These are phyloP conservation scores for Bimuria novae-zelandiae DNA, from an alignment of 2,329 filamentous ascomycete species.

Conservation along the genomic window DNA sequence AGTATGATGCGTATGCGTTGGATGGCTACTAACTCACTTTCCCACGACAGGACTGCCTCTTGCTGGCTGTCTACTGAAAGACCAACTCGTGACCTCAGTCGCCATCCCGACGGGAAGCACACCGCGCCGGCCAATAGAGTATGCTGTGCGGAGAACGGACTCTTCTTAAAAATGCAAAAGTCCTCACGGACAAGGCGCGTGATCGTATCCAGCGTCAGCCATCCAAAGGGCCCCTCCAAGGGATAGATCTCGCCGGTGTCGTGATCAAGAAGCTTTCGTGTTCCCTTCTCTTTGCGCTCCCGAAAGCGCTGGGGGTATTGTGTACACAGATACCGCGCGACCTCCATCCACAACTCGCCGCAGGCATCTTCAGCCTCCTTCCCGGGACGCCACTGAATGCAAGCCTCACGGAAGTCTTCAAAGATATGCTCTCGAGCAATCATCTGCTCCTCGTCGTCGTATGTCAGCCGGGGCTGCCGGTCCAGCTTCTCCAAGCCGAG, in stretches of 20 bases:
- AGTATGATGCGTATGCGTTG: conserved; percentile 35
- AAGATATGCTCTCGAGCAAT: conserved; percentile 50
- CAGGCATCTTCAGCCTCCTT: conserved; percentile 48
- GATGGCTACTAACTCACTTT: conserved; percentile 51
- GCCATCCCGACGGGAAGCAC: conserved; percentile 59
- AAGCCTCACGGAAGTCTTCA: conserved; percentile 43
- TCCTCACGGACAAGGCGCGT: conserved; percentile 59
- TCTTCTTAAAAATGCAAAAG: conserved; percentile 54
- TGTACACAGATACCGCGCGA: conserved; percentile 51
- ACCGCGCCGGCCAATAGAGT: conserved; percentile 58
- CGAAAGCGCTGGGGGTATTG: conserved; percentile 53
- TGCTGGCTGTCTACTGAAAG: conserved; percentile 55
- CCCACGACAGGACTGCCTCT: conserved; percentile 55
- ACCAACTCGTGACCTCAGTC: conserved; percentile 54
- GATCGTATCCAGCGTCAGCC: conserved; percentile 33
- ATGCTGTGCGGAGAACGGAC: conserved; percentile 52
- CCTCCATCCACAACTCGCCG: conserved; percentile 53
- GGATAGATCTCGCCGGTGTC: conserved; percentile 53
- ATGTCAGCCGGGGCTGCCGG: conserved; percentile 53
- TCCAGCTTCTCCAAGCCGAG: conserved; percentile 56
- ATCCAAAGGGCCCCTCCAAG: conserved; percentile 44
- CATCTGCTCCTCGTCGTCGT: conserved; percentile 51
- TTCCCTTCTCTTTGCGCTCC: conserved; percentile 13
- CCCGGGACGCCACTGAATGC: conserved; percentile 52
- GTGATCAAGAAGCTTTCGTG: conserved; percentile 45